Percentiles rank a stretch among this genome's conserved stretches.
Evolutionary conservation across 1,284 basidiomycete species (phyloP).

Genomic region (Cryptococcus maquisensis): DNA sequence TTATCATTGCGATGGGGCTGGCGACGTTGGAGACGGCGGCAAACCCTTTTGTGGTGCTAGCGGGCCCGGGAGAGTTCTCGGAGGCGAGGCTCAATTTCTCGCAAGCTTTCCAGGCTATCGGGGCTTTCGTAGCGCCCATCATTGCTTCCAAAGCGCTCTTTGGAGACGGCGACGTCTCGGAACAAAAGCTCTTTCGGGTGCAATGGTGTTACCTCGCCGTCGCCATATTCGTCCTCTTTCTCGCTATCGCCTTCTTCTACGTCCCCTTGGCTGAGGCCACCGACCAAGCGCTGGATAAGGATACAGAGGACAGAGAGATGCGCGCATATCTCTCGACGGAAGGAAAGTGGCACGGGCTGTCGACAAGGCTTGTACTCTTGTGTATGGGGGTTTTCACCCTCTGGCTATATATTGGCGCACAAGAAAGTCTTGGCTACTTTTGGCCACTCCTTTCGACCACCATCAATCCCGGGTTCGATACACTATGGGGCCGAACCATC

Average conservation of each 20-base stretch:
- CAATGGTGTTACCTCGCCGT: conserved; percentile 49
- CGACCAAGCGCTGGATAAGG: conserved; percentile 40
- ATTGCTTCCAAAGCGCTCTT: conserved; percentile 41
- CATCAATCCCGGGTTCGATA: conserved; percentile 22
- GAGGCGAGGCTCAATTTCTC: conserved; percentile 46
- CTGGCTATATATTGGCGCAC: conserved; percentile 41
- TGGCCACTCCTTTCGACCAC: conserved; percentile 21
- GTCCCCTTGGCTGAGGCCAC: conserved; percentile 41
- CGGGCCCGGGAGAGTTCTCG: conserved; percentile 41
- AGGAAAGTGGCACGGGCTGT: conserved; percentile 17
- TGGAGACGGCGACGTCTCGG: conserved; percentile 11
- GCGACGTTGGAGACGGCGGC: conserved; percentile 43
- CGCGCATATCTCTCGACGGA: conserved; percentile 18
- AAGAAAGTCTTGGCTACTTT: conserved; percentile 40
- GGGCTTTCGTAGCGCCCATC: conserved; percentile 37
- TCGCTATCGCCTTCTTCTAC: conserved; percentile 47
- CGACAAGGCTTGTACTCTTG: conserved; percentile 20
- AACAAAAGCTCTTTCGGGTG: conserved; percentile 35
- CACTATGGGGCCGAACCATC: conserved; percentile 32
- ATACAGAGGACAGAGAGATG: conserved; percentile 26
- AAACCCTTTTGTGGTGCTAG: conserved; percentile 47
- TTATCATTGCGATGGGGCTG: conserved; percentile 40
- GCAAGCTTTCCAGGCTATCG: conserved; percentile 45
- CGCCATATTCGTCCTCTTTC: conserved; percentile 40
- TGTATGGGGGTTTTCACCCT: conserved; percentile 28